phyloP scores from a whole-genome alignment of 1,139 yeast species.

The Citeromyces hawaiiensis region DNA sequence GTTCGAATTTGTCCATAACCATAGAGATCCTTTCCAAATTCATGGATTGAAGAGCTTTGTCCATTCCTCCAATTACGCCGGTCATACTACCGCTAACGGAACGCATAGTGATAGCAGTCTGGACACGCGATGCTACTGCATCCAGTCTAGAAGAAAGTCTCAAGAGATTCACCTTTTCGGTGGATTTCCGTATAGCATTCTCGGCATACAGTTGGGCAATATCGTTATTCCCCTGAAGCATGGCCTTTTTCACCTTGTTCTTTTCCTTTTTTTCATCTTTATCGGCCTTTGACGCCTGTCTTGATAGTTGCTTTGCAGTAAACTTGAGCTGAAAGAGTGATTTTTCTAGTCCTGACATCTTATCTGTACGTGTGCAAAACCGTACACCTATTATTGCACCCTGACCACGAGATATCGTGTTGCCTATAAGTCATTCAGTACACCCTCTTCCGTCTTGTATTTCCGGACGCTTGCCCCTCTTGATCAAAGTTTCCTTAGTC shows the following conservation, averaged over 20 bases:
- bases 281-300: slow-evolving; percentile 84
- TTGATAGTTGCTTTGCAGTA: slow-evolving; percentile 84
- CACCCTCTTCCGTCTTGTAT: too few species aligned
- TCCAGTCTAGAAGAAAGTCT: slow-evolving; percentile 84
- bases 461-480: too few species aligned
- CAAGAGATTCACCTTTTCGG: slow-evolving; percentile 73
- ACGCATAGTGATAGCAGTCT: slow-evolving; percentile 96
- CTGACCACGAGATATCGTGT: too few species aligned
- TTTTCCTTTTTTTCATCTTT: slow-evolving; percentile 85
- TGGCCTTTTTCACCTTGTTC: slow-evolving; percentile 80
- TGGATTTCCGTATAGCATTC: slow-evolving; percentile 85
- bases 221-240: slow-evolving; percentile 78
- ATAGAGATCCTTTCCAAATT: slow-evolving; percentile 82
- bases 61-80: slow-evolving; percentile 90
- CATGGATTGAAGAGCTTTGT: slow-evolving; percentile 90
- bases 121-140: slow-evolving; percentile 91
- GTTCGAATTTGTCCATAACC: slow-evolving; percentile 96
- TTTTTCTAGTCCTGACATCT: slow-evolving; percentile 3
- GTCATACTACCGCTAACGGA: slow-evolving; percentile 91
- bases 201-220: slow-evolving; percentile 93
- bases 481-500: too few species aligned
- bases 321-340: slow-evolving; percentile 26
- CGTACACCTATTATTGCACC: too few species aligned
- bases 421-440: too few species aligned
- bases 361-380: slow-evolving; percentile 1